These are phyloP conservation scores for Cystofilobasidium ferigula DNA, from an alignment of 768 basidiomycete species.

Conservation along the genomic window DNA sequence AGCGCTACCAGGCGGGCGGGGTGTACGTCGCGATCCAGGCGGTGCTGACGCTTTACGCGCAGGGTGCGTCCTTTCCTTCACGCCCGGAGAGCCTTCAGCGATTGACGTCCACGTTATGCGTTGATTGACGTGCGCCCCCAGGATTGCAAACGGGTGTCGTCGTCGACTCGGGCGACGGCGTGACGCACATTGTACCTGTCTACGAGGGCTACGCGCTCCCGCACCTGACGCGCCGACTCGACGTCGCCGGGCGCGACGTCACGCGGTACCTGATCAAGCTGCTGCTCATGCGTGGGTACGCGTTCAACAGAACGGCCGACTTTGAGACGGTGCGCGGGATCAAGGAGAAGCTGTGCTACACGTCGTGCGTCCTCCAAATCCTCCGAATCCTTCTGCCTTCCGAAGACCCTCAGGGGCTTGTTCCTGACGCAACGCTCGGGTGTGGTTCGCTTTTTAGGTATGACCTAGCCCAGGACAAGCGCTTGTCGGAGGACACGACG, in stretches of 20 bases:
- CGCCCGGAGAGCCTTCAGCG: not conserved
- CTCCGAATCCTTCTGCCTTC: not conserved
- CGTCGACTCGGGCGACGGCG: slow-evolving; percentile 97
- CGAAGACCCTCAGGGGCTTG: too few relatives aligned
- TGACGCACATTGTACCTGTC: slow-evolving; percentile 97
- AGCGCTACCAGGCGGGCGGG: slow-evolving; percentile 89
- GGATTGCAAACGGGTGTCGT: slow-evolving; percentile 97
- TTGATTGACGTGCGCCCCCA: slow-evolving; percentile 35
- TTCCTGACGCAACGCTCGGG: too few relatives aligned
- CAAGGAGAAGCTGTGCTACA: slow-evolving; percentile 97
- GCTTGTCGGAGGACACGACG: slow-evolving; percentile 88
- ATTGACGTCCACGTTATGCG: not conserved
- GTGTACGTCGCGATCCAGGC: slow-evolving; percentile 98
- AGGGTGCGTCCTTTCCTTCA: slow-evolving; percentile 54
- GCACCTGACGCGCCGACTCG: slow-evolving; percentile 83
- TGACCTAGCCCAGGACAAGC: slow-evolving; percentile 89
- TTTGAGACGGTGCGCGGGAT: slow-evolving; percentile 98
- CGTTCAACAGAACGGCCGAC: slow-evolving; percentile 98
- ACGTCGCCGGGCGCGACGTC: slow-evolving; percentile 96
- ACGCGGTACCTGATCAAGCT: slow-evolving; percentile 98
- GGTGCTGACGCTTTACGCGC: slow-evolving; percentile 93
- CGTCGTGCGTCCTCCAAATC: slow-evolving; percentile 51
- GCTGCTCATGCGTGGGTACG: slow-evolving; percentile 99
- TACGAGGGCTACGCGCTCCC: slow-evolving; percentile 95
- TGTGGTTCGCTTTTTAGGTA: slow-evolving; percentile 49